A percentile compares a stretch with the other conserved stretches of the same genome.
These are phyloP conservation scores for Kodamaea arcana DNA, from an alignment of 1,139 yeast genomes.

Conservation along the genomic window DNA sequence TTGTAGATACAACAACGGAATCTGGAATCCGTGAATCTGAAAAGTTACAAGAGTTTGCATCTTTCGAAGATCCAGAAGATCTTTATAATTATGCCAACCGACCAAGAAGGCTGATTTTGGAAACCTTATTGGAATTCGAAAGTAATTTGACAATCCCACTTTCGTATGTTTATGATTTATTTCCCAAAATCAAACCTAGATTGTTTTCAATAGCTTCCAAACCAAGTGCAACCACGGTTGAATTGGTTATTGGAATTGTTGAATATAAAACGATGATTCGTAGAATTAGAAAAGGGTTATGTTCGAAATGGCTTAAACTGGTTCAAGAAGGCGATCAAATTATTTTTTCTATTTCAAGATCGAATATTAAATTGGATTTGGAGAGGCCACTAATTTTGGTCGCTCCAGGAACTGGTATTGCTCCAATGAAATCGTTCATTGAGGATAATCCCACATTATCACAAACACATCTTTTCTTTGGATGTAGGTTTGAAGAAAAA, in stretches of 20 bases:
- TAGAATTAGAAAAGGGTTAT: slow-evolving; percentile 73
- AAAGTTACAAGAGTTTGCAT: slow-evolving; percentile 72
- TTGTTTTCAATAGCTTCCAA: slow-evolving; percentile 76
- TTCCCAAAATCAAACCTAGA: slow-evolving; percentile 78
- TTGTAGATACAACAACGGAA: slow-evolving; percentile 51
- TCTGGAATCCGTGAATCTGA: slow-evolving; percentile 61
- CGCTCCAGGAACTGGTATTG: slow-evolving; percentile 91
- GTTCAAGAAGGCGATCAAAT: slow-evolving; percentile 47
- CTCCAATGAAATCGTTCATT: slow-evolving; percentile 75
- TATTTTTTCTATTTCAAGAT: slow-evolving; percentile 52
- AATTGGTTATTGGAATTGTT: slow-evolving; percentile 77
- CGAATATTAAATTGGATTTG: slow-evolving; percentile 32
- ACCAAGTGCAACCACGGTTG: slow-evolving; percentile 43
- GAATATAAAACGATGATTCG: slow-evolving; percentile 81
- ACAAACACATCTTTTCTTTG: slow-evolving; percentile 59
- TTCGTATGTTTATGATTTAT: slow-evolving; percentile 65
- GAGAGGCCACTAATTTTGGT: slow-evolving; percentile 62
- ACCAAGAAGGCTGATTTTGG: slow-evolving; percentile 84
- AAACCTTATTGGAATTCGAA: slow-evolving; percentile 76
- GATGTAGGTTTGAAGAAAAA: slow-evolving; percentile 62
- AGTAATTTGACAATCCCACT: slow-evolving; percentile 67
- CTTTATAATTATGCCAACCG: slow-evolving; percentile 85
- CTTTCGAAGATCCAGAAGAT: slow-evolving; percentile 70
- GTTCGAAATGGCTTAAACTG: slow-evolving; percentile 70
- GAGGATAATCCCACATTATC: slow-evolving; percentile 10